phyloP scores from a whole-genome alignment of 1,284 basidiomycete genomes.

The Ganoderma resinaceum region DNA sequence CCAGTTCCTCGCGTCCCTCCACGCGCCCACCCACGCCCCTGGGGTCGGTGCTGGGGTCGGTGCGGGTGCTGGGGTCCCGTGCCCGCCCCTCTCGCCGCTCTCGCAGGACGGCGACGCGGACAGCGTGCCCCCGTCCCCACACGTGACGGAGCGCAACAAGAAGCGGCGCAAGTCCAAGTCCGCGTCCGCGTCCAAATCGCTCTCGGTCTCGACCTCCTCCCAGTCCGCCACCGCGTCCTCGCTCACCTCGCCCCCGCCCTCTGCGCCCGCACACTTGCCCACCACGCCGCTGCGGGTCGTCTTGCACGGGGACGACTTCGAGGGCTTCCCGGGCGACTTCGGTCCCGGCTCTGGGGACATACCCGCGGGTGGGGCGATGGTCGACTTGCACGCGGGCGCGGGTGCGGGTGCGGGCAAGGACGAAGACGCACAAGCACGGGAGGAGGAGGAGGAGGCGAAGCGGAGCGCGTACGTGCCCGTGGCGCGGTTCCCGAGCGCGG shows the following conservation, averaged over 20 bases:
- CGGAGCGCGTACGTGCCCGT: constrained; percentile 20
- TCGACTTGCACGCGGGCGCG: constrained; percentile 6
- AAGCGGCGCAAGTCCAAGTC: constrained; percentile 30
- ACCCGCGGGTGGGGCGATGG: constrained; percentile 9
- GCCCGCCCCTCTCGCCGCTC: constrained; percentile 19
- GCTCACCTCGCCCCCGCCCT: constrained; percentile 33
- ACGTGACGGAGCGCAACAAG: constrained; percentile 25
- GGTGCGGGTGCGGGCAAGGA: too few species aligned
- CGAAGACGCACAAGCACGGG: background rate
- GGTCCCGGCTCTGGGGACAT: constrained; percentile 16
- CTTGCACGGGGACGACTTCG: constrained; percentile 24
- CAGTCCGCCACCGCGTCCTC: constrained; percentile 31
- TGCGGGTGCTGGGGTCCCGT: background rate
- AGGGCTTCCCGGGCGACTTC: constrained; percentile 32
- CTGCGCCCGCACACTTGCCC: constrained; percentile 14
- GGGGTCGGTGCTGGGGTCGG: background rate
- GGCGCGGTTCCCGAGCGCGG: constrained; percentile 40
- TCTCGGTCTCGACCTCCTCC: constrained; percentile 26
- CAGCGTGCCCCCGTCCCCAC: constrained; percentile 7
- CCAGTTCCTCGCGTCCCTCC: constrained; percentile 39
- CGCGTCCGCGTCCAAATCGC: constrained; percentile 18
- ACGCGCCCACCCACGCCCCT: background rate
- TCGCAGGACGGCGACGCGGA: constrained; percentile 9
- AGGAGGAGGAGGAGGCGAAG: background rate
- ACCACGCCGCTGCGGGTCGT: constrained; percentile 14